Evolutionary conservation across 257 asterid species (phyloP), one percentile per base, ranked within the genome.

Genomic region (Verbena officinalis): DNA sequence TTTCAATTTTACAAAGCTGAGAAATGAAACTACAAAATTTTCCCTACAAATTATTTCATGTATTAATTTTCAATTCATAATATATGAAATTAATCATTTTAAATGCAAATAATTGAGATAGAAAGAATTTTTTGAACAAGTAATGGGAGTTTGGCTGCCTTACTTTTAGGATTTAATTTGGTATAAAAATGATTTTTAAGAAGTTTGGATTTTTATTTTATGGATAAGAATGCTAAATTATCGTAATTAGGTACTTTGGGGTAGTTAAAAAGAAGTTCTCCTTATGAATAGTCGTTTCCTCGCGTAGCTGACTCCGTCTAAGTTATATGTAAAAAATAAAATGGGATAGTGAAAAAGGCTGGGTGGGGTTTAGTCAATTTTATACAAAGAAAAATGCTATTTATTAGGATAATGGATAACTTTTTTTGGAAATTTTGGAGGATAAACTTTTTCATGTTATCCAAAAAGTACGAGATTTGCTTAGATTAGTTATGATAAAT

Each of bases 231-330:
- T 49, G n/a, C 30, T 49, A 49, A 49, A 20, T 49, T 49, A 21
- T 6, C 55, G 14, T 20, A 49, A 30, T 49, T 49, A 20, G 1
- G 14, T 20, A 49, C 7, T 20, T 21, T 49, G 5, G 8, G 55
- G 30, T 48, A 19, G 55, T 8, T 45, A 4, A 20, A 7, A n/a
- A 7, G 19, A 17, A 4, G 1, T 36, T 7, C 4, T 17, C 23
- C 53, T 17, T 46, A 7, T 46, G 3, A 46, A 46, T 12, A 15
- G 50, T 15, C 21, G 50, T 23, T 43, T 59, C 40, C 39, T 52
- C 53, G 39, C 65, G 65, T 42, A 17, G 5, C 53, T 59, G n/a
- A 59, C 53, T 13, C 23, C 40, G 12, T 60, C 66, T 38, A n/a
- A 23, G 4, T 38, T 9, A 5, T 49, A 3, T 11, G 13, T 20